Conservation (phyloP, 257 asterid genomes). For the Nicotiana undulata region DNA sequence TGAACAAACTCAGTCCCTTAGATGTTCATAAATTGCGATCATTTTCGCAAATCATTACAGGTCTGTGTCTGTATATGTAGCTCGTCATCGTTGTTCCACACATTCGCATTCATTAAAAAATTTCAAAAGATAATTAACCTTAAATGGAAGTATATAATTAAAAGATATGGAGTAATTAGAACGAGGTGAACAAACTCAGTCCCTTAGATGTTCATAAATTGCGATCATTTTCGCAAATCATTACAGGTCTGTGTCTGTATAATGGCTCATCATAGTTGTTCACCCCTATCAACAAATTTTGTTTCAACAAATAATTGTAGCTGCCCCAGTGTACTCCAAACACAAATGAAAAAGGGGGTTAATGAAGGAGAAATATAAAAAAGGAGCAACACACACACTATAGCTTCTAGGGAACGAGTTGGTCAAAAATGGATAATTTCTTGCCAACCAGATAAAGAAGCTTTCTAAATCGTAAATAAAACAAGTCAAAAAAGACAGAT, state of each 20-base stretch:
- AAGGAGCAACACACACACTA: conserved; percentile 15
- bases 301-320: conserved; percentile 5
- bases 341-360: neutral
- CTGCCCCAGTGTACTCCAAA: conserved; percentile 10
- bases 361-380: neutral
- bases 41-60: conserved; percentile 42
- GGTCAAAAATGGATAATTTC: conserved; percentile 11
- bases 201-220: conserved; percentile 44
- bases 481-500: too few relatives aligned
- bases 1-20: conserved; percentile 42
- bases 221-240: conserved; percentile 38
- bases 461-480: neutral
- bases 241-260: conserved; percentile 36
- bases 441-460: conserved; percentile 33
- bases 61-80: conserved; percentile 18
- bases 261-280: conserved; percentile 20
- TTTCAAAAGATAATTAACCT: too few relatives aligned
- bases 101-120: neutral
- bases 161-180: too few relatives aligned
- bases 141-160: too few relatives aligned
- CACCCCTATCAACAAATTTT: neutral
- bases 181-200: conserved; percentile 23
- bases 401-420: conserved; percentile 40
- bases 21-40: conserved; percentile 37
- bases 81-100: conserved; percentile 18